phyloP scores from a whole-genome alignment of 768 basidiomycete genomes.

The Macrolepiota dolichaula region DNA sequence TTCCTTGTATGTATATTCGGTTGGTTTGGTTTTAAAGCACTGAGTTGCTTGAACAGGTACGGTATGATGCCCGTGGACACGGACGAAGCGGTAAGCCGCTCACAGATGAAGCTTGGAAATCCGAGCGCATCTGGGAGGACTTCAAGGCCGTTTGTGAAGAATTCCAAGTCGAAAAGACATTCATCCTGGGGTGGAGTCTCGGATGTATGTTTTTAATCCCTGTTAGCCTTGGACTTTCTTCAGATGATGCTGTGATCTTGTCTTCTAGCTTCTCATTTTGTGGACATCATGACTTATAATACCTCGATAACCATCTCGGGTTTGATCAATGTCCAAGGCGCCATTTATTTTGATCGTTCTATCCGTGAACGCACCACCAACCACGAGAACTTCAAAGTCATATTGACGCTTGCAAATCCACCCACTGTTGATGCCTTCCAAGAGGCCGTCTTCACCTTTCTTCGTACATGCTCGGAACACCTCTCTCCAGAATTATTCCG shows the following conservation, averaged over 20 bases:
- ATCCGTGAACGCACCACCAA: slow-evolving; percentile 17
- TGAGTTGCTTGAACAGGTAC: not conserved
- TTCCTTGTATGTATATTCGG: slow-evolving; percentile 22
- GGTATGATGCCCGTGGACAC: slow-evolving; percentile 31
- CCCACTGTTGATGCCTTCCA: slow-evolving; percentile 22
- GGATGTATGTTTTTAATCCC: not conserved
- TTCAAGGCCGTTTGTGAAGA: slow-evolving; percentile 27
- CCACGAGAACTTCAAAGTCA: slow-evolving; percentile 15
- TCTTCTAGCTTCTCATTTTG: slow-evolving; percentile 20
- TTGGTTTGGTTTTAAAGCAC: no score
- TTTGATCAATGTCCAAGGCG: slow-evolving; percentile 22
- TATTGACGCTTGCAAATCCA: slow-evolving; percentile 17
- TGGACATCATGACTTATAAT: slow-evolving; percentile 23
- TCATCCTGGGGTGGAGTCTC: slow-evolving; percentile 31
- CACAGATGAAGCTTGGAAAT: slow-evolving; percentile 23
- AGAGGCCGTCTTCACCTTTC: slow-evolving; percentile 18
- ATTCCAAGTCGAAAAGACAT: slow-evolving; percentile 25
- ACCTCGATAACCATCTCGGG: slow-evolving; percentile 23
- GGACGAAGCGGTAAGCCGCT: slow-evolving; percentile 27
- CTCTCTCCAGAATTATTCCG: slow-evolving; percentile 17
- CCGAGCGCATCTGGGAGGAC: slow-evolving; percentile 25
- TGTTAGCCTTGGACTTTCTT: no score
- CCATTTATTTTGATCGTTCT: slow-evolving; percentile 23
- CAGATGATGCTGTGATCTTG: not conserved
- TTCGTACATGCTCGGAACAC: slow-evolving; percentile 13